A percentile compares a stretch with the other conserved stretches of the same genome.
Conservation (phyloP, 495 filamentous ascomycete genomes). For the Choiromyces venosus region DNA sequence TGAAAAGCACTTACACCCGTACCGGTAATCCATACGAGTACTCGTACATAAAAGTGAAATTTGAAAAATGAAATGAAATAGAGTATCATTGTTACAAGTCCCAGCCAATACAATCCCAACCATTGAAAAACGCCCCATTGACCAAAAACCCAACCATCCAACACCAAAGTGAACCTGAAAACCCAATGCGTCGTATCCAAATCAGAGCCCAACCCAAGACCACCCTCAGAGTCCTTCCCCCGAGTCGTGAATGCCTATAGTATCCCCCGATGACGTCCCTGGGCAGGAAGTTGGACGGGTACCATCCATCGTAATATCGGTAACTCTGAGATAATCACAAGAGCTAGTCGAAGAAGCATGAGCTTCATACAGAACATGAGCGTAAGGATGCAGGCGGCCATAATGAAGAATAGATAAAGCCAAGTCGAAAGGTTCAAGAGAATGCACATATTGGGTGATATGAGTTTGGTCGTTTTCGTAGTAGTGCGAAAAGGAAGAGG, state of each 20-base stretch:
- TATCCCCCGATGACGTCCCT: constrained; percentile 2
- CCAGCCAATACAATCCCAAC: not conserved
- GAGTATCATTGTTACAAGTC: not conserved
- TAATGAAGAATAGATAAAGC: not conserved
- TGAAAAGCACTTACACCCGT: not conserved
- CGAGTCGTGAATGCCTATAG: not conserved
- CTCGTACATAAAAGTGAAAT: not conserved
- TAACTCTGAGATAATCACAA: constrained; percentile 32
- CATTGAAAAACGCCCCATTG: not conserved
- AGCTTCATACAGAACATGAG: constrained; percentile 22
- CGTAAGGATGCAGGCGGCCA: not conserved
- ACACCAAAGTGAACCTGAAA: not conserved
- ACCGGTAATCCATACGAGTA: not conserved
- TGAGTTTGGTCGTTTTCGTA: not conserved
- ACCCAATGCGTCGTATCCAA: not conserved
- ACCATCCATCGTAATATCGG: constrained; percentile 27
- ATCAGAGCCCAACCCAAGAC: not conserved
- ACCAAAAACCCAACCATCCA: not conserved
- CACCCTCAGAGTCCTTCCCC: constrained; percentile 1
- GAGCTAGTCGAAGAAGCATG: constrained; percentile 29
- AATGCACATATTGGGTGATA: not conserved
- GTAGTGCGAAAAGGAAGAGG: not conserved
- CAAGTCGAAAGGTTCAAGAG: not conserved
- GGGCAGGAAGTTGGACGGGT: constrained; percentile 16
- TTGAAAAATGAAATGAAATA: not conserved